Percentiles rank a stretch among this genome's conserved stretches.
Evolutionary conservation across 2,329 filamentous ascomycete genomes (phyloP).

Genomic region (Fusarium kyushuense): DNA sequence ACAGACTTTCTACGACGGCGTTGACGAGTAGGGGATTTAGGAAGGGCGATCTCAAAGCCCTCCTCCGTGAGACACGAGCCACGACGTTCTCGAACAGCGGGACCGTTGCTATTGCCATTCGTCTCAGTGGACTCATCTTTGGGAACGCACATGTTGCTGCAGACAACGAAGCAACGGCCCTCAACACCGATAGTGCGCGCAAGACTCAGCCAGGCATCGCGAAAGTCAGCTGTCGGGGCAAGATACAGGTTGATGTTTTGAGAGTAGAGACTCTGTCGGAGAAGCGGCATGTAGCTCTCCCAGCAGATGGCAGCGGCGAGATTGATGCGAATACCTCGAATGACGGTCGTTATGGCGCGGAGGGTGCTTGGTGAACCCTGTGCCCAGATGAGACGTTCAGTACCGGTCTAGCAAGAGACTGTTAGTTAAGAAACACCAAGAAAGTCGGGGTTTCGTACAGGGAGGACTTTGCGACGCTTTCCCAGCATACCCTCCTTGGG

Average conservation of each 20-base stretch:
- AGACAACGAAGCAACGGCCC: constrained; percentile 86
- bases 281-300: constrained; percentile 95
- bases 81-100: constrained; percentile 18
- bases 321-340: constrained; percentile 82
- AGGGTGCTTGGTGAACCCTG: constrained; percentile 85
- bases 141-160: constrained; percentile 83
- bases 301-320: constrained; percentile 92
- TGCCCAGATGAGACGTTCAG: constrained; percentile 88
- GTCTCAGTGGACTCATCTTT: constrained; percentile 14
- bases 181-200: constrained; percentile 86
- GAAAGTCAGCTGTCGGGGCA: constrained; percentile 86
- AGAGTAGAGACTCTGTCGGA: constrained; percentile 84
- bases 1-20: constrained; percentile 55
- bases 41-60: constrained; percentile 61
- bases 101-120: constrained; percentile 4
- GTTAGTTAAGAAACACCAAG: not conserved
- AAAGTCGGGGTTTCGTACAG: constrained; percentile 61
- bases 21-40: constrained; percentile 45
- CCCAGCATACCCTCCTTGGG: constrained; percentile 78
- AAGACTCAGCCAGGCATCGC: constrained; percentile 85
- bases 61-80: constrained; percentile 61
- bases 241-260: constrained; percentile 95
- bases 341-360: constrained; percentile 80
- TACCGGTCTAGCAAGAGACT: constrained; percentile 68
- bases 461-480: constrained; percentile 93